Evolutionary conservation across 2,329 filamentous ascomycete species (phyloP).

Genomic region (Fusarium gaditjirri): DNA sequence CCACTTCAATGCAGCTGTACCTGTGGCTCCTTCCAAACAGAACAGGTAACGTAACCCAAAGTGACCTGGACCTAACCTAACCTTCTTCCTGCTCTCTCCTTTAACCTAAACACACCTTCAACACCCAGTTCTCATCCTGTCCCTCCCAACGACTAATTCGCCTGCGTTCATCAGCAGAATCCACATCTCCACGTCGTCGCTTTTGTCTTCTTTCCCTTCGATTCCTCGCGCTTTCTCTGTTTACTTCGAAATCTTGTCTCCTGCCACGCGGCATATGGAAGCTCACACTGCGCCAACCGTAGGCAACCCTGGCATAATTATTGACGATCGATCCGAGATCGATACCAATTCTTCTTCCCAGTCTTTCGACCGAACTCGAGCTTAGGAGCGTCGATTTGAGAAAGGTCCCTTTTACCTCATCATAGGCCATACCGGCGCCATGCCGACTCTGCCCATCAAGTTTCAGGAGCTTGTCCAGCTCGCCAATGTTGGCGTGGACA

Average conservation of each 20-base stretch:
- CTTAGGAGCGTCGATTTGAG: constrained; percentile 42
- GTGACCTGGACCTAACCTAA: constrained; percentile 33
- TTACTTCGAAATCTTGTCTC: constrained; percentile 22
- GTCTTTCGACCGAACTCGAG: constrained; percentile 29
- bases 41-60: constrained; percentile 50
- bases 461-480: constrained; percentile 89
- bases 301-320: constrained; percentile 41
- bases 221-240: constrained; percentile 34
- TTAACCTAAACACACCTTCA: constrained; percentile 41
- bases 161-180: constrained; percentile 44
- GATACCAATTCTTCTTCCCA: constrained; percentile 27
- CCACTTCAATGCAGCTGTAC: not conserved
- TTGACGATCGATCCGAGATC: constrained; percentile 41
- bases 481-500: constrained; percentile 59
- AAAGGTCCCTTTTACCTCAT: constrained; percentile 40
- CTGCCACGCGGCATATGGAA: constrained; percentile 53
- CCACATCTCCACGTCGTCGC: constrained; percentile 32
- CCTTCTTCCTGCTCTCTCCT: constrained; percentile 37
- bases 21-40: constrained; percentile 43
- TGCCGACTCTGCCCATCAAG: constrained; percentile 86
- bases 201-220: constrained; percentile 28
- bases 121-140: constrained; percentile 33
- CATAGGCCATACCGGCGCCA: constrained; percentile 52
- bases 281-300: constrained; percentile 46
- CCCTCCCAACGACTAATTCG: constrained; percentile 40